These are phyloP conservation scores for Gossypium sturtianum DNA, from an alignment of 345 rosid species.

Conservation along the genomic window DNA sequence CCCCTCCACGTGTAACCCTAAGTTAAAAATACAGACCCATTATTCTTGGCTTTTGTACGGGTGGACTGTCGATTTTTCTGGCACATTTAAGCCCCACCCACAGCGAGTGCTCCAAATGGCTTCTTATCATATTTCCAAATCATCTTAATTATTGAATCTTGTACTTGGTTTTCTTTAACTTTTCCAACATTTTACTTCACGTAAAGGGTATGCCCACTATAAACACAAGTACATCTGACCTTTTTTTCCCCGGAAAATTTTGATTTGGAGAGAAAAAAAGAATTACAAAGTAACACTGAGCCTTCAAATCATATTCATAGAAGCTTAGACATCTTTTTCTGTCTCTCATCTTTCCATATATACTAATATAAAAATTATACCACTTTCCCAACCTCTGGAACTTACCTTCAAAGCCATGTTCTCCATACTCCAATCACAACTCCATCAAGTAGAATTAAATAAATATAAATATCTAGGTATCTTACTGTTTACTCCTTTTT, in stretches of 20 bases:
- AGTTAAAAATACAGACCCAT: background rate
- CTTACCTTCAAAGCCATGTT: conserved; percentile 39
- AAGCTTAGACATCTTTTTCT: conserved; percentile 27
- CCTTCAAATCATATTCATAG: conserved; percentile 6
- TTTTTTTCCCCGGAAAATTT: no score
- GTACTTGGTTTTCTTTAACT: background rate
- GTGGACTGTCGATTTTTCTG: no score
- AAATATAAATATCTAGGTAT: background rate
- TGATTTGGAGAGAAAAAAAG: no score
- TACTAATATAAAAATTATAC: background rate
- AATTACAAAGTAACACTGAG: background rate
- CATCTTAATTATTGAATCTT: background rate
- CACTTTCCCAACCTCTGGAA: conserved; percentile 5
- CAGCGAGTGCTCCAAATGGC: conserved; percentile 15
- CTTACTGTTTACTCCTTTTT: conserved; percentile 7
- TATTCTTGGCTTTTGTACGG: no score
- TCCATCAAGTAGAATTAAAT: background rate
- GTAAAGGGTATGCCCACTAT: background rate
- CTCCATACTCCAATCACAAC: background rate
- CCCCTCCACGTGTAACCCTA: conserved; percentile 10
- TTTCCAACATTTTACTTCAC: background rate
- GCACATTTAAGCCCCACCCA: background rate
- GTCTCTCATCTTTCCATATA: background rate
- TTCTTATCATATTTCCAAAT: background rate
- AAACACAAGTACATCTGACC: background rate